A percentile compares a stretch with the other conserved stretches of the same genome.
Evolutionary conservation across 768 basidiomycete species (phyloP).

Genomic region (Phlebiopsis gigantea): DNA sequence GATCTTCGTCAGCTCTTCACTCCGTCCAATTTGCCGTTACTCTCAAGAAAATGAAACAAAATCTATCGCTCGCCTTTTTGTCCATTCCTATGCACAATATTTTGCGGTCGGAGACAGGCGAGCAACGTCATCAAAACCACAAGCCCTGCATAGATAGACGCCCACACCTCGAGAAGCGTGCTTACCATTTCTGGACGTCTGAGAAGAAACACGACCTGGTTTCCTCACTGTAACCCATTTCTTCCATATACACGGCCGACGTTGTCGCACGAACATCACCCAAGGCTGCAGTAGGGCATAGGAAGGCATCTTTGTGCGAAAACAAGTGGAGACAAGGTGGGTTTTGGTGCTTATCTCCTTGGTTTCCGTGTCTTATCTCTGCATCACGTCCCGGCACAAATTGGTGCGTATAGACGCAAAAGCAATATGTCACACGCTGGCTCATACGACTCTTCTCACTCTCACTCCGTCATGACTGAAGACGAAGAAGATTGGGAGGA

Average conservation of each 20-base stretch:
- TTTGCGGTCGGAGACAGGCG: too few relatives aligned
- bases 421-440: constrained; percentile 28
- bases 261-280: not conserved
- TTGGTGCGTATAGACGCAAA: constrained; percentile 6
- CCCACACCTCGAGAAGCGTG: not conserved
- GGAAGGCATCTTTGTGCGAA: not conserved
- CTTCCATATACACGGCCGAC: not conserved
- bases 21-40: too few relatives aligned
- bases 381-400: constrained; percentile 7
- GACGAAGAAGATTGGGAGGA: constrained; percentile 95
- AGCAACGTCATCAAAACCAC: too few relatives aligned
- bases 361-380: constrained; percentile 6
- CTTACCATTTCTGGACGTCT: constrained; percentile 2
- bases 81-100: too few relatives aligned
- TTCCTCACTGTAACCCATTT: not conserved
- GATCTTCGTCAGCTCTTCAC: too few relatives aligned
- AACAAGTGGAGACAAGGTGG: constrained; percentile 4
- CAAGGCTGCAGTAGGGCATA: not conserved
- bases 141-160: too few relatives aligned
- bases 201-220: constrained; percentile 1
- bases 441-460: constrained; percentile 54
- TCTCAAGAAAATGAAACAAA: too few relatives aligned
- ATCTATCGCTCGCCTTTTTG: too few relatives aligned
- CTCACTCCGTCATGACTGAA: constrained; percentile 78
- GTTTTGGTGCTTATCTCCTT: constrained; percentile 9